Conservation (phyloP, 805 yeast genomes). For the Scheffersomyces amazonensis region DNA sequence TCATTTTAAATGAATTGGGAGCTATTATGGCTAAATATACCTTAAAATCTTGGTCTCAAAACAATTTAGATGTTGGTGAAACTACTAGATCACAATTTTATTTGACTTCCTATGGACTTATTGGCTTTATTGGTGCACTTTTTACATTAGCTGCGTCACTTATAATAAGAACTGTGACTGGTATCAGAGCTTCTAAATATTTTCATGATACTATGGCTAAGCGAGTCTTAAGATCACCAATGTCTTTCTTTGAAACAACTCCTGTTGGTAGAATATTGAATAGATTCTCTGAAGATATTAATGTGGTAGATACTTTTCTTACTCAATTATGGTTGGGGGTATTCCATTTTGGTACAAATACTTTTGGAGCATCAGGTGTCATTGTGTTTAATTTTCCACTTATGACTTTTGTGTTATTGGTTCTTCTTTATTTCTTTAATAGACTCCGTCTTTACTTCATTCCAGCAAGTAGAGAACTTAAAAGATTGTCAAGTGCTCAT, state of each 20-base stretch:
- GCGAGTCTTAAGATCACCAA: constrained; percentile 34
- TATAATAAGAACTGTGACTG: constrained; percentile 26
- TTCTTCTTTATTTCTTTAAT: constrained; percentile 25
- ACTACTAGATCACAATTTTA: constrained; percentile 22
- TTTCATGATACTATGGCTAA: constrained; percentile 37
- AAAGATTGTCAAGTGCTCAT: constrained; percentile 26
- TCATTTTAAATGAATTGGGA: constrained; percentile 1
- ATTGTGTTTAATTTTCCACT: constrained; percentile 29
- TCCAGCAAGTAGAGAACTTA: constrained; percentile 33
- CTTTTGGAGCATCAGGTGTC: constrained; percentile 24
- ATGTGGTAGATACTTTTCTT: constrained; percentile 26
- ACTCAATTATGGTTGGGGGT: constrained; percentile 26
- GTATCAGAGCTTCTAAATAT: constrained; percentile 24
- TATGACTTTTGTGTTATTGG: constrained; percentile 24
- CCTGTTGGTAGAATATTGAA: constrained; percentile 39
- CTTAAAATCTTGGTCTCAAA: constrained; percentile 36
- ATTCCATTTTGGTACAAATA: constrained; percentile 16
- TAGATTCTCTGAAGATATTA: constrained; percentile 36
- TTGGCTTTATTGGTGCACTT: constrained; percentile 25
- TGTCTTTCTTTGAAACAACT: constrained; percentile 41
- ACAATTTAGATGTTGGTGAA: constrained; percentile 20
- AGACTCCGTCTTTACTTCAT: constrained; percentile 25
- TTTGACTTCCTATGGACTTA: constrained; percentile 20
- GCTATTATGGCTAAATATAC: constrained; percentile 21
- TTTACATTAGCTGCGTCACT: constrained; percentile 22